These are phyloP conservation scores for Cucumis hystrix DNA, from an alignment of 306 rosid species.

Conservation along the genomic window DNA sequence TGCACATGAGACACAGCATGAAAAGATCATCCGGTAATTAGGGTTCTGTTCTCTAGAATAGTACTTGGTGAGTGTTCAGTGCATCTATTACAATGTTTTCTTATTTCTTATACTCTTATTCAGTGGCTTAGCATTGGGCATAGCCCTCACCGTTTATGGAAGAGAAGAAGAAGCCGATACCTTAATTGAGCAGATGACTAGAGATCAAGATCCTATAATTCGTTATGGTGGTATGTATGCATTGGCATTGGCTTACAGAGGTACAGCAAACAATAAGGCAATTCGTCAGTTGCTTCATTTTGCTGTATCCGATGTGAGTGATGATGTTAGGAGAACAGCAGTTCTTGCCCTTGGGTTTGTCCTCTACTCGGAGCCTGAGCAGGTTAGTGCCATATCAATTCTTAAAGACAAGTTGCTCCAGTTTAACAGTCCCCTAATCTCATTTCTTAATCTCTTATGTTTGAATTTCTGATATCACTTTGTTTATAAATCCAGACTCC, in stretches of 20 bases:
- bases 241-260: slow-evolving; percentile 85
- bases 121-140: slow-evolving; percentile 91
- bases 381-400: slow-evolving; percentile 36
- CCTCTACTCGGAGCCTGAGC: slow-evolving; percentile 94
- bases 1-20: slow-evolving; percentile 96
- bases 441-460: background rate
- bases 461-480: background rate
- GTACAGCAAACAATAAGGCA: slow-evolving; percentile 97
- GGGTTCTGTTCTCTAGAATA: slow-evolving; percentile 2
- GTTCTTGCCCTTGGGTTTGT: slow-evolving; percentile 98
- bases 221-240: slow-evolving; percentile 99
- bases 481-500: slow-evolving; percentile 57
- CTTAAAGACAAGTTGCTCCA: background rate
- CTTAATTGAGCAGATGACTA: slow-evolving; percentile 91
- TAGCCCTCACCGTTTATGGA: slow-evolving; percentile 93
- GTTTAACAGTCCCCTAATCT: background rate
- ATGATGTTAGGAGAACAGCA: slow-evolving; percentile 97
- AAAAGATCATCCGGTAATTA: slow-evolving; percentile 71
- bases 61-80: background rate
- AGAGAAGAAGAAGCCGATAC: slow-evolving; percentile 98
- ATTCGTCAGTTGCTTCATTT: slow-evolving; percentile 89
- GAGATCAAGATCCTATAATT: slow-evolving; percentile 89
- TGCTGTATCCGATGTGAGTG: slow-evolving; percentile 98
- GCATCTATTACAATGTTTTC: background rate
- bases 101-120: slow-evolving; percentile 8